Conservation (phyloP, 331 rosid species). For the Acacia concinna region DNA sequence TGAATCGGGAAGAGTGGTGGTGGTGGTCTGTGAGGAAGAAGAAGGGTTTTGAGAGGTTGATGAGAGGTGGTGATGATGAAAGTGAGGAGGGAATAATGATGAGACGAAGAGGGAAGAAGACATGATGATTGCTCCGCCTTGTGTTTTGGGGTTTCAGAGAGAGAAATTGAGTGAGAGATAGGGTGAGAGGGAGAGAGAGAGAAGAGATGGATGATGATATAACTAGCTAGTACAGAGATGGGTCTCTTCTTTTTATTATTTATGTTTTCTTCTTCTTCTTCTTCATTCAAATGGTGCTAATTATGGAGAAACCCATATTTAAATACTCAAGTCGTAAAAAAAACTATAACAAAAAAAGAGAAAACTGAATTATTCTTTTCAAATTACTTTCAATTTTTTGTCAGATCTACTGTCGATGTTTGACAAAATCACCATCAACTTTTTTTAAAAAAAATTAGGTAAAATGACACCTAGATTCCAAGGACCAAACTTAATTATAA, state of each 20-base stretch:
- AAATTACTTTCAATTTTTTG: neutral
- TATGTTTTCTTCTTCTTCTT: neutral
- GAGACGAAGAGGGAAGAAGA: conserved; percentile 49
- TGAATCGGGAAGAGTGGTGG: conserved; percentile 6
- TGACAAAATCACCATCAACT: neutral
- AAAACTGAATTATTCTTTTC: neutral
- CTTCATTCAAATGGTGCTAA: conserved; percentile 41
- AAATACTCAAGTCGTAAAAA: neutral
- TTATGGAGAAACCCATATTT: conserved; percentile 5
- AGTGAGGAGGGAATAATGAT: conserved; percentile 63
- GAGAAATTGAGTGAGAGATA: too few species aligned
- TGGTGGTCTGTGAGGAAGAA: neutral
- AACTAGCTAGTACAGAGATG: neutral
- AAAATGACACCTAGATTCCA: too few species aligned
- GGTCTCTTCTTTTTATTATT: neutral
- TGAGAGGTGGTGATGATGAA: conserved; percentile 61
- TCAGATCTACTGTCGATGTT: neutral
- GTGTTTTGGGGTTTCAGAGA: neutral
- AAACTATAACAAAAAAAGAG: neutral
- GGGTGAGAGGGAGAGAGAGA: neutral
- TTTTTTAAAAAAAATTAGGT: neutral
- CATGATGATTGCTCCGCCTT: conserved; percentile 65
- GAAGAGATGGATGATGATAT: neutral
- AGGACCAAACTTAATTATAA: too few species aligned
- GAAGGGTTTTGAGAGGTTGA: conserved; percentile 41